These are phyloP conservation scores for Amphirosellinia nigrospora DNA, from an alignment of 495 filamentous ascomycete genomes.

Conservation along the genomic window DNA sequence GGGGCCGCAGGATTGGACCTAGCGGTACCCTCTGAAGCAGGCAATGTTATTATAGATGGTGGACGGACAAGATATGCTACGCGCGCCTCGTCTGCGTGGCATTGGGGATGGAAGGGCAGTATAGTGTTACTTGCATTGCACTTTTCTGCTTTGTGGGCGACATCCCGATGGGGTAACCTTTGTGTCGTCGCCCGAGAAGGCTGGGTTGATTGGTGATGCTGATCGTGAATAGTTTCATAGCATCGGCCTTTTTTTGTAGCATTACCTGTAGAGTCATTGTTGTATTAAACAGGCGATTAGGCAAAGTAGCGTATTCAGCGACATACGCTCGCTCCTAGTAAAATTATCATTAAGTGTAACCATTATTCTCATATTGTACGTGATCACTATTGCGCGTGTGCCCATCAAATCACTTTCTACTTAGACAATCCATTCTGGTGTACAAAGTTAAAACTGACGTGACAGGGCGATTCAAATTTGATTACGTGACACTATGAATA, in stretches of 20 bases:
- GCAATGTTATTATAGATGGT: constrained; percentile 21
- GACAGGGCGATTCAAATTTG: no score
- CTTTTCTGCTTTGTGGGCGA: constrained; percentile 45
- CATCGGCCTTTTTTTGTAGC: neutral
- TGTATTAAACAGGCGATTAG: neutral
- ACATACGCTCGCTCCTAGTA: neutral
- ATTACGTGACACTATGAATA: neutral
- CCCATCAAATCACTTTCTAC: neutral
- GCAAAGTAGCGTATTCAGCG: neutral
- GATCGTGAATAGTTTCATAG: neutral
- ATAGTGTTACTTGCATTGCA: constrained; percentile 46
- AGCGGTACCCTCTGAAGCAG: constrained; percentile 30
- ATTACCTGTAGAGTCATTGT: constrained; percentile 5
- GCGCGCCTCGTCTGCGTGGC: constrained; percentile 31
- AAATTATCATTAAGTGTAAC: neutral
- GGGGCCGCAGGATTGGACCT: constrained; percentile 50
- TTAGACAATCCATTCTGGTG: neutral
- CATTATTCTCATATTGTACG: neutral
- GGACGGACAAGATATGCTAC: constrained; percentile 18
- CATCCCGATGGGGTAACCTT: constrained; percentile 42
- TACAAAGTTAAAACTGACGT: neutral
- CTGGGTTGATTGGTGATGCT: constrained; percentile 46
- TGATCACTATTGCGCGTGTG: no score
- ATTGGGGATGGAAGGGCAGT: constrained; percentile 46
- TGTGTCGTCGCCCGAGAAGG: constrained; percentile 42